Percentiles rank a stretch among this genome's conserved stretches.
Evolutionary conservation across 2,329 filamentous ascomycete species (phyloP).

Genomic region (Thielaviopsis euricoi): DNA sequence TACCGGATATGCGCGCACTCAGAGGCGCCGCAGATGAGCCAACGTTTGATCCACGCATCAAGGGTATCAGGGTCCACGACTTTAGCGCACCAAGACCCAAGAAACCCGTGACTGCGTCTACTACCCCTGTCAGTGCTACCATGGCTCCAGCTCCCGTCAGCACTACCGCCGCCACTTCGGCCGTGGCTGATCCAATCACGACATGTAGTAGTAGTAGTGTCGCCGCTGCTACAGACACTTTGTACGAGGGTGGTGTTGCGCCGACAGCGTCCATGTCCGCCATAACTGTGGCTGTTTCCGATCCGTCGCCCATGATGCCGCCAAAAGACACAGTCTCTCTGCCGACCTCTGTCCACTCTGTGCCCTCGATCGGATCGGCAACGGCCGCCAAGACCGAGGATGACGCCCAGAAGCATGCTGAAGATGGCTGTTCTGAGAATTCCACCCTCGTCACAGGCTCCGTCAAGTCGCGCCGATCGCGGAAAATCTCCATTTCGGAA

Average conservation of each 20-base stretch:
- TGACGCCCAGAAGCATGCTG: too few relatives aligned
- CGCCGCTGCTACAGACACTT: background rate
- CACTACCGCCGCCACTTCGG: background rate
- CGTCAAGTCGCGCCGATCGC: slow-evolving; percentile 25
- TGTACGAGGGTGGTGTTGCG: background rate
- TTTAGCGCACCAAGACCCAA: slow-evolving; percentile 43
- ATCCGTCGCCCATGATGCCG: background rate
- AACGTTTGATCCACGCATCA: slow-evolving; percentile 45
- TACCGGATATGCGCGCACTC: slow-evolving; percentile 26
- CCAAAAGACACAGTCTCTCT: slow-evolving; percentile 1
- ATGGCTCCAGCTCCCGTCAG: background rate
- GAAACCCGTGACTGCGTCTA: slow-evolving; percentile 4
- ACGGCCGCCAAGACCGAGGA: background rate
- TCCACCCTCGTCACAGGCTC: slow-evolving; percentile 4
- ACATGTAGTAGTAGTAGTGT: too few relatives aligned
- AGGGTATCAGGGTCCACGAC: slow-evolving; percentile 47
- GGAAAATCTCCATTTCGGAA: slow-evolving; percentile 35
- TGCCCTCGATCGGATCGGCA: slow-evolving; percentile 1
- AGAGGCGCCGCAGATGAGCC: slow-evolving; percentile 26
- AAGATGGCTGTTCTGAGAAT: background rate
- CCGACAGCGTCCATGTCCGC: slow-evolving; percentile 5
- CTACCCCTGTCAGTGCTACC: slow-evolving; percentile 1
- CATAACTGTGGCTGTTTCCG: background rate
- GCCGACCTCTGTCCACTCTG: slow-evolving; percentile 4
- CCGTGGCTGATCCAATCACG: background rate